Evolutionary conservation across 768 basidiomycete species (phyloP), one percentile per base, ranked within the genome.

Genomic region (Phylloporus scabripes): DNA sequence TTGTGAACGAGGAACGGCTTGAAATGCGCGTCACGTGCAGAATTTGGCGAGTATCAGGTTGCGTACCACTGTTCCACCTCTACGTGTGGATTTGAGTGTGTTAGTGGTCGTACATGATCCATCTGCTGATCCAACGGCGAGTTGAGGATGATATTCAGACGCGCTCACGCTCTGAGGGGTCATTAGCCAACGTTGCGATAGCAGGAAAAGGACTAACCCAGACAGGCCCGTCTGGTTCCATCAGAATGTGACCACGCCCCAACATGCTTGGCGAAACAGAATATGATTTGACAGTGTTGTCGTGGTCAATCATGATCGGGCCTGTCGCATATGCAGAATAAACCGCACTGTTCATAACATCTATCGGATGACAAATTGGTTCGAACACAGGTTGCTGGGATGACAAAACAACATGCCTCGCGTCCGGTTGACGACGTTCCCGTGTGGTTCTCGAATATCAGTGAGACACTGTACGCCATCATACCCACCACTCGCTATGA

Each of bases 111-210:
- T 72, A 54, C 84, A 85, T 0, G 82, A 73, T 0, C 95, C 95
- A 67, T 98, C 95, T 1, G 89, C 81, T 6, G 86, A 82, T 6
- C 85, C 88, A 12, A 85, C 78, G 0, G 86, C 87, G 4, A 95
- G 68, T 62, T 92, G 89, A 5, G 92, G 84, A 58, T 97, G 95
- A 59, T 84, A 86, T 40, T 95, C 87, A 0, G 93, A 95, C 1
- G 82, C 73, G 48, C 76, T 72, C 23, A 93, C 65, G 48, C 75
- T 79, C 93, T 94, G 46, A 23, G 15, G 36, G 26, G 34, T 28
- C n/a, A 20, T 36, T 26, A 26, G 24, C 17, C 23, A 10, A 1
- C 6, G 6, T 12, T 18, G 15, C 18, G 9, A 24, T 4, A 33
- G 10, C 9, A 28, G 29, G 36, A n/a, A 44, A 7, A 1, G 17